Percentiles rank a stretch among this genome's conserved stretches.
Conservation (phyloP, 805 yeast species). For the Candida corydali region DNA sequence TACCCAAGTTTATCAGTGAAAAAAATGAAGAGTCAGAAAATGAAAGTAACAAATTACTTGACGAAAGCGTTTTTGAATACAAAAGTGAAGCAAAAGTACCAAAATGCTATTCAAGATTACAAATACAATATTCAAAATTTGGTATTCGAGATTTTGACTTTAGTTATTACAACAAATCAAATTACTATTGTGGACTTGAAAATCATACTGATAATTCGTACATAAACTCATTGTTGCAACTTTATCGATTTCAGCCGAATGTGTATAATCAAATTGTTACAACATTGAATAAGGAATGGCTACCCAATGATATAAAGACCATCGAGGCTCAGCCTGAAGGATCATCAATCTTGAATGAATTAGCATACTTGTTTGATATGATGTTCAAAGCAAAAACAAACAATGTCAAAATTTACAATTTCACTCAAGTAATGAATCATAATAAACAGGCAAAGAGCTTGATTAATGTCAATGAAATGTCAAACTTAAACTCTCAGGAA, state of each 20-base stretch:
- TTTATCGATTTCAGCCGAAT: constrained; percentile 73
- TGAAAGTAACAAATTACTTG: constrained; percentile 9
- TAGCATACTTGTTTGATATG: constrained; percentile 92
- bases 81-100: constrained; percentile 42
- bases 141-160: constrained; percentile 96
- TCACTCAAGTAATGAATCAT: constrained; percentile 42
- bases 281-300: constrained; percentile 46
- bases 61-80: constrained; percentile 15
- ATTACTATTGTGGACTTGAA: constrained; percentile 74
- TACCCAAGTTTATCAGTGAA: constrained; percentile 63
- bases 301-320: constrained; percentile 36
- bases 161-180: constrained; percentile 71
- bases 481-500: constrained; percentile 38
- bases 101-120: constrained; percentile 68
- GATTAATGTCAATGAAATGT: constrained; percentile 46
- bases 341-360: constrained; percentile 64
- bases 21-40: constrained; percentile 8
- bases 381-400: constrained; percentile 72
- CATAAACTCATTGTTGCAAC: constrained; percentile 68
- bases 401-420: constrained; percentile 79
- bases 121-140: constrained; percentile 78
- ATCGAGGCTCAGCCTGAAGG: constrained; percentile 35
- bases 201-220: constrained; percentile 77
- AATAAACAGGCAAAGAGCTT: constrained; percentile 50
- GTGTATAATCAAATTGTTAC: constrained; percentile 61